Conservation (phyloP, 768 basidiomycete species). For the Hirschioporus abietinus region DNA sequence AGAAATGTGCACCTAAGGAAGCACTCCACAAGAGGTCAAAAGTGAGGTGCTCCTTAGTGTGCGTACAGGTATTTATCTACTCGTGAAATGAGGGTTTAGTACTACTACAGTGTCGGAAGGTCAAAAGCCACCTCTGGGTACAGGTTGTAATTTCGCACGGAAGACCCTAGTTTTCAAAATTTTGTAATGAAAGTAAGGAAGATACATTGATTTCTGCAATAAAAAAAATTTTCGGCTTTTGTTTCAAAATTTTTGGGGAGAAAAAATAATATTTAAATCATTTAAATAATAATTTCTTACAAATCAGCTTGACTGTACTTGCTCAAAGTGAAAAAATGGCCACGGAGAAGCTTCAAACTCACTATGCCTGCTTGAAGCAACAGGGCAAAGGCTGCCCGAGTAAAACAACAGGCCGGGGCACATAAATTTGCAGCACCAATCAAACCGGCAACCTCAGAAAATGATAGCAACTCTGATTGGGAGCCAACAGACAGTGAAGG, state of each 20-base stretch:
- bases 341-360: not conserved
- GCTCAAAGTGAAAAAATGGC: not conserved
- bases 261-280: slow-evolving; percentile 3
- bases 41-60: no score
- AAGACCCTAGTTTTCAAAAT: not conserved
- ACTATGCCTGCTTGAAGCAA: not conserved
- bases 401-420: not conserved
- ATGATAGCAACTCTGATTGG: no score
- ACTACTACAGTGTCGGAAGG: no score
- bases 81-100: no score
- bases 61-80: no score
- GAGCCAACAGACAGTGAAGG: no score
- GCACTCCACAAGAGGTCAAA: no score
- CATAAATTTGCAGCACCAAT: not conserved
- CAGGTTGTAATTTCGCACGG: no score
- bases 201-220: not conserved
- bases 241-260: not conserved
- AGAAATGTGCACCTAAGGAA: no score
- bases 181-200: slow-evolving; percentile 2
- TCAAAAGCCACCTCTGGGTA: no score
- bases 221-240: not conserved
- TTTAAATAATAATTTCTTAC: slow-evolving; percentile 2
- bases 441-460: not conserved
- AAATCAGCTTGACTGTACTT: not conserved
- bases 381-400: not conserved